Conservation (phyloP, 106 monocot genomes). For the Gastrodia elata region DNA sequence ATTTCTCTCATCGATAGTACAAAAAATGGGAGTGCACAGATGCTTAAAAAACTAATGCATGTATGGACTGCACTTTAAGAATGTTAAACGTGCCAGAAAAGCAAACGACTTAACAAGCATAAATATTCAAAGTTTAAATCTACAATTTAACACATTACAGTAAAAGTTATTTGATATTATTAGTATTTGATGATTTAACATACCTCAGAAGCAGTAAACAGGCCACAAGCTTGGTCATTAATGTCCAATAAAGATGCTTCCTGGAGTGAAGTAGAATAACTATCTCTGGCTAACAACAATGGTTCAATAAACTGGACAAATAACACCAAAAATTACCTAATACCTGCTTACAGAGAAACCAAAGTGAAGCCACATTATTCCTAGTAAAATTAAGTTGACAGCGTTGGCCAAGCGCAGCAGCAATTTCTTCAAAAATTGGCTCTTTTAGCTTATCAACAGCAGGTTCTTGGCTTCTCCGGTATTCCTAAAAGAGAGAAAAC, state of each 20-base stretch:
- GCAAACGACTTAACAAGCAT: neutral
- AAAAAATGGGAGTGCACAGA: neutral
- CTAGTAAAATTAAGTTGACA: constrained; percentile 68
- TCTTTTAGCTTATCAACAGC: constrained; percentile 78
- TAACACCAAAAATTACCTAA: neutral
- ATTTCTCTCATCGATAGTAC: neutral
- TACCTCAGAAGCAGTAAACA: constrained; percentile 84
- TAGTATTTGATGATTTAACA: constrained; percentile 4
- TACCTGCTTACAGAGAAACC: constrained; percentile 99
- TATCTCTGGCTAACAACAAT: neutral
- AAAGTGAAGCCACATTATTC: constrained; percentile 71
- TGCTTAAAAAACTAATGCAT: constrained; percentile 1
- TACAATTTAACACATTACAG: neutral
- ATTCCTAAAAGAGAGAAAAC: constrained; percentile 41
- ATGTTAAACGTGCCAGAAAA: neutral
- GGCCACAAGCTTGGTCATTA: constrained; percentile 82
- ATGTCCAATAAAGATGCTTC: constrained; percentile 92
- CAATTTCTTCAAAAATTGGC: constrained; percentile 68
- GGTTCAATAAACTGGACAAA: neutral
- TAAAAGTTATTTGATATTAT: neutral
- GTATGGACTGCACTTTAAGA: neutral
- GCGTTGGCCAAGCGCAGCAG: constrained; percentile 31
- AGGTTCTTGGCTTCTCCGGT: constrained; percentile 71
- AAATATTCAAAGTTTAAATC: neutral
- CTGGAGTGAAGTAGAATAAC: constrained; percentile 26